These are phyloP conservation scores for Edaphochlamys debaryana DNA, from an alignment of 139 green algal species.

Conservation along the genomic window DNA sequence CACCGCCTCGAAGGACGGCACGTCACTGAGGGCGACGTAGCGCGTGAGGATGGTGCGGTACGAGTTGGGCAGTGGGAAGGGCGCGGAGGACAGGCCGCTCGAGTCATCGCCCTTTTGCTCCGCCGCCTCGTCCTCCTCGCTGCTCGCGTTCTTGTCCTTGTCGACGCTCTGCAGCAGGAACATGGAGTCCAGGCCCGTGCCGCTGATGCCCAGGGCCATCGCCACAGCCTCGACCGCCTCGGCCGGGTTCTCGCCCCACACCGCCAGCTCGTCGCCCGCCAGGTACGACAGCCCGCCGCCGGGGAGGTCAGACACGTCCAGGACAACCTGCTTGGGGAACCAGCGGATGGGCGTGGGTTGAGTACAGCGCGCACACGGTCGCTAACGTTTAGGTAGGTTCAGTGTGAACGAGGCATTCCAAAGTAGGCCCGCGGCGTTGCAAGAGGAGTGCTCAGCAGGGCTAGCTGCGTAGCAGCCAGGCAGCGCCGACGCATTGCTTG, in stretches of 20 bases:
- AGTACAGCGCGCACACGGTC: no score
- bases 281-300: conserved; percentile 6
- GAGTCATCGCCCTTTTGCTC: no score
- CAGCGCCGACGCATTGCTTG: no score
- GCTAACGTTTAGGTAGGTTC: no score
- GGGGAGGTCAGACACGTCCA: not conserved
- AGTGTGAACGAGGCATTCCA: no score
- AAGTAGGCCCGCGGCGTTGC: no score
- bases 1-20: not conserved
- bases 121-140: not conserved
- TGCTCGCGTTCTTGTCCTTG: not conserved
- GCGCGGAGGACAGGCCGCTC: not conserved
- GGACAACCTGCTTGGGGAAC: not conserved
- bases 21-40: conserved; percentile 5
- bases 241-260: conserved; percentile 27
- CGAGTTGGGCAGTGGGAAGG: conserved; percentile 38
- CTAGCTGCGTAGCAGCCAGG: no score
- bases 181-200: conserved; percentile 13
- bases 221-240: conserved; percentile 17
- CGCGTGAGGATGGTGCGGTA: conserved; percentile 27
- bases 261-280: conserved; percentile 41
- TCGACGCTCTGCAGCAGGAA: conserved; percentile 28
- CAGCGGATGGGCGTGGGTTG: no score
- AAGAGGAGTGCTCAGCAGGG: no score
- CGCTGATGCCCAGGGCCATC: not conserved